A percentile compares a stretch with the other conserved stretches of the same genome.
Evolutionary conservation across 805 yeast genomes (phyloP).

Genomic region (Phaffomyces thermotolerans): DNA sequence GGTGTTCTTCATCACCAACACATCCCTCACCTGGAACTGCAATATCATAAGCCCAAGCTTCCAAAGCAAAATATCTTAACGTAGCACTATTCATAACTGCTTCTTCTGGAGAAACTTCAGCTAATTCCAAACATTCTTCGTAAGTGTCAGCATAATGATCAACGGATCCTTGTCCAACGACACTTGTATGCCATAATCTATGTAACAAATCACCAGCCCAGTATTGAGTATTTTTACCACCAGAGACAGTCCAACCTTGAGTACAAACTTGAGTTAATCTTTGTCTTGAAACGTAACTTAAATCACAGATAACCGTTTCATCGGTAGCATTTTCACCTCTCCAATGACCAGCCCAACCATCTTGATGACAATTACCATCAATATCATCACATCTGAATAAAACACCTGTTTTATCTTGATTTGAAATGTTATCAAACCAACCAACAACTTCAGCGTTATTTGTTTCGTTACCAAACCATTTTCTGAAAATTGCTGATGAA

Average conservation of each 20-base stretch:
- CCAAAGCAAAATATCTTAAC: constrained; percentile 26
- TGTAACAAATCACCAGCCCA: constrained; percentile 34
- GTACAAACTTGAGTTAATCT: constrained; percentile 29
- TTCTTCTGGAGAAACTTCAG: constrained; percentile 25
- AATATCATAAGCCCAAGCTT: constrained; percentile 24
- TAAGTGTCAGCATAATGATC: constrained; percentile 32
- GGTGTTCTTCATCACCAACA: constrained; percentile 12
- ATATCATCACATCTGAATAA: constrained; percentile 34
- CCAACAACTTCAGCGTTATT: constrained; percentile 31
- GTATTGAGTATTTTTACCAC: constrained; percentile 21
- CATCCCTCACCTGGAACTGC: constrained; percentile 27
- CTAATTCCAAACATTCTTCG: constrained; percentile 29
- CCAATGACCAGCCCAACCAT: constrained; percentile 34
- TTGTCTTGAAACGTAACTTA: constrained; percentile 27
- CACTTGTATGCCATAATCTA: constrained; percentile 31
- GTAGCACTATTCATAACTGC: constrained; percentile 31
- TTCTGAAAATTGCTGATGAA: constrained; percentile 26
- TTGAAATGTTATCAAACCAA: constrained; percentile 26
- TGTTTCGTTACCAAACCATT: constrained; percentile 34
- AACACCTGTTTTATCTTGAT: constrained; percentile 27
- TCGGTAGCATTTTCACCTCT: constrained; percentile 29
- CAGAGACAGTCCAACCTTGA: constrained; percentile 26
- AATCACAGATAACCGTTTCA: constrained; percentile 36
- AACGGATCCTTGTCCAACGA: constrained; percentile 25
- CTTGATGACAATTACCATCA: constrained; percentile 30